Evolutionary conservation across 495 filamentous ascomycete species (phyloP).

Genomic region (Tuber microsphaerosporum): DNA sequence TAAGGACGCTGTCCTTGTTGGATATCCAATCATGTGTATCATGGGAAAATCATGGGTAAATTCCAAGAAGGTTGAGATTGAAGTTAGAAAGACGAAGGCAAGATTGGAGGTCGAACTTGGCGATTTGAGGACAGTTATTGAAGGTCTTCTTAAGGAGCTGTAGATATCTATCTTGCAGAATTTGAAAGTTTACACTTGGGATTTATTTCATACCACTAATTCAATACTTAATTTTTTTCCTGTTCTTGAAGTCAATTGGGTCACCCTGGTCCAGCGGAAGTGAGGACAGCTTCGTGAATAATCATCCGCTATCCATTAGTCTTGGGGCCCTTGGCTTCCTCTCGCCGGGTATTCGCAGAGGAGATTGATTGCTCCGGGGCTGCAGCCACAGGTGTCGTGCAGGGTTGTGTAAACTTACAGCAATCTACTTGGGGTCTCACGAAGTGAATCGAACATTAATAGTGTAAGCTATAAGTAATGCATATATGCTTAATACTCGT

Average conservation of each 20-base stretch:
- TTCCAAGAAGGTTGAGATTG: conserved; percentile 61
- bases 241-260: not conserved
- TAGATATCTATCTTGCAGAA: conserved; percentile 7
- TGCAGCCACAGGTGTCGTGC: not conserved
- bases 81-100: conserved; percentile 58
- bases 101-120: conserved; percentile 46
- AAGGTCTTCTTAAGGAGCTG: conserved; percentile 22
- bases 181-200: not conserved
- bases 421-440: not conserved
- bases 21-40: conserved; percentile 74
- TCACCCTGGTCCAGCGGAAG: not conserved
- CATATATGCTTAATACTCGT: not conserved
- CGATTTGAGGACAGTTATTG: conserved; percentile 23
- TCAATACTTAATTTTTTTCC: not conserved
- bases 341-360: not conserved
- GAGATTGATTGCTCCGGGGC: not conserved
- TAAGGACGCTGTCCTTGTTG: conserved; percentile 78
- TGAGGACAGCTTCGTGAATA: not conserved
- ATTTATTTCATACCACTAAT: not conserved
- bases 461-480: not conserved
- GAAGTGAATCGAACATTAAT: conserved; percentile 43
- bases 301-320: not conserved
- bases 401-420: not conserved
- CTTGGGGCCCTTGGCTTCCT: not conserved
- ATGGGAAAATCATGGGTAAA: conserved; percentile 68